Evolutionary conservation across 2,329 filamentous ascomycete species (phyloP).

Genomic region (Colletotrichum sp.): DNA sequence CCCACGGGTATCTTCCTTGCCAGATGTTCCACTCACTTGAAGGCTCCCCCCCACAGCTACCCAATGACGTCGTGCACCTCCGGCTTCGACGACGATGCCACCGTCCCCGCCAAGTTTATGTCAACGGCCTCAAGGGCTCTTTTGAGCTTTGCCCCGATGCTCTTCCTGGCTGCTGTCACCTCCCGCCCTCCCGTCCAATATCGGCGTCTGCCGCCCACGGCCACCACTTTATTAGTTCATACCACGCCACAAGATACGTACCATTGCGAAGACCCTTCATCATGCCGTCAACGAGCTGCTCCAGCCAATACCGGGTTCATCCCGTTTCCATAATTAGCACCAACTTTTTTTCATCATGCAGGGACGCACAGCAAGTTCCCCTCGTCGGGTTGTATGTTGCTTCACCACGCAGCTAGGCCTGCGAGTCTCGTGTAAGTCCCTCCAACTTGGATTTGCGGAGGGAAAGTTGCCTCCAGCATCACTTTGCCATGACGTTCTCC

Average conservation of each 20-base stretch:
- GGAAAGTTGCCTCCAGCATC: background rate
- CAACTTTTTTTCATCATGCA: conserved; percentile 11
- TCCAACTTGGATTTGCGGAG: background rate
- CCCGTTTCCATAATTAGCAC: conserved; percentile 22
- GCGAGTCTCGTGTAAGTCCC: background rate
- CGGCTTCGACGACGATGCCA: conserved; percentile 12
- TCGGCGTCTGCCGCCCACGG: conserved; percentile 2
- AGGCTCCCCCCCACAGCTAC: conserved; percentile 15
- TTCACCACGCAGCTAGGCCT: background rate
- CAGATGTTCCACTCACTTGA: conserved; percentile 1
- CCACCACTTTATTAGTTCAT: background rate
- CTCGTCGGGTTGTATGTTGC: conserved; percentile 10
- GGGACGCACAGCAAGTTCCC: conserved; percentile 1
- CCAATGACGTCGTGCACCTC: conserved; percentile 18
- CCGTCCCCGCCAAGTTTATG: conserved; percentile 18
- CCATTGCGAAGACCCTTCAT: conserved; percentile 3
- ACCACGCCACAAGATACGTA: conserved; percentile 6
- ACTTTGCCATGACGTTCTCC: background rate
- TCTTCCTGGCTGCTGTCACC: conserved; percentile 6
- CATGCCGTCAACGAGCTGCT: conserved; percentile 5
- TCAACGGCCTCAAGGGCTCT: conserved; percentile 2
- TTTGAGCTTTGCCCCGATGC: background rate
- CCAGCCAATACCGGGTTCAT: conserved; percentile 15
- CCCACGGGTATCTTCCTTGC: background rate
- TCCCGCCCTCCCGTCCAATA: conserved; percentile 4